Base-by-base conservation (phyloP, 208 protist species). In the Trypanosoma avium region DNA sequence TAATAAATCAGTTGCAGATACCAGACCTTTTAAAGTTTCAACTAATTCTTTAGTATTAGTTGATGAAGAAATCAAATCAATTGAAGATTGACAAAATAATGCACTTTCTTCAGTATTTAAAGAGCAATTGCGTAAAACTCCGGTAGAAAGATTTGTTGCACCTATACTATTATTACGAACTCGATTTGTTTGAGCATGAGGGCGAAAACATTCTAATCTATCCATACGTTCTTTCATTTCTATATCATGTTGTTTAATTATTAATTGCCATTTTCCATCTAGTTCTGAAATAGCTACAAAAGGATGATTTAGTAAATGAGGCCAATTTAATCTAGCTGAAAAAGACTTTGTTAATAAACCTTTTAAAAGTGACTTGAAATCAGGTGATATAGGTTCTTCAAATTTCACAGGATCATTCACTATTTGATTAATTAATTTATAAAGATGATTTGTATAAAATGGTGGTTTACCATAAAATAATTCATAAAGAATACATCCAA, bases 401-500 rank as follows among this genome's bases (percentile, higher is more conserved):
- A 95, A 97, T 60, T 83, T 88, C 17, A 96, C 84, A 13, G 93
- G 84, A 52, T 97, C 86, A 19, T 90, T 84, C 12, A 98, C 81
- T 63, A 99, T 99, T 61, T 98, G 82, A 43, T 97, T 92, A 60
- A 99, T 97, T 12, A 99, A 73, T 15, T 93, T 91, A 66, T 97
- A 97, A 7, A 99, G 83, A 73, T 96, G 98, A 54, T 96, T 97
- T 17, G 97, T 98, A 68, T 95, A 97, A 70, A 99, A 99, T 1
- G 97, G 98, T 24, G 97, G 97, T 57, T 90, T 82, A 13, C 98
- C 98, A 32, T 93, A 93, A 64, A 93, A 97, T 4, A 99, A 66
- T 69, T 99, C 97, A 72, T 99, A 99, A 46, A 99, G 67, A 64
- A 99, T 99, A 30, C 98, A 93, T 12, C 98, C 98, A 8, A 99